Evolutionary conservation across 2,329 filamentous ascomycete genomes (phyloP).

Genomic region (Fusarium setosum): DNA sequence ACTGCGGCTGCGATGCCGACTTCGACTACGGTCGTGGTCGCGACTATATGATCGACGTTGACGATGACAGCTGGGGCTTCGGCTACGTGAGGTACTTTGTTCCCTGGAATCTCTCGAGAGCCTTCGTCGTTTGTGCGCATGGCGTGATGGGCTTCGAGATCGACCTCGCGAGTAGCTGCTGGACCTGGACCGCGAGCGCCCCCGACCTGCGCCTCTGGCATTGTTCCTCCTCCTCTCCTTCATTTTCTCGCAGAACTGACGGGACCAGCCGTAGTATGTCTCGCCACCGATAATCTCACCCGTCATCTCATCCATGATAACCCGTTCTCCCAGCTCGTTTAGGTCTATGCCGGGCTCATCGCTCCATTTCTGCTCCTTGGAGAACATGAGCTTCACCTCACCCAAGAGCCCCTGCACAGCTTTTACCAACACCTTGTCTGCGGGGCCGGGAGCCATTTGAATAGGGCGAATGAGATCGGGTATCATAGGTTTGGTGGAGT

Average conservation of each 20-base stretch:
- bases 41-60: conserved; percentile 47
- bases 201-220: conserved; percentile 38
- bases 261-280: conserved; percentile 91
- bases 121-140: conserved; percentile 45
- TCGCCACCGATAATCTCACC: conserved; percentile 74
- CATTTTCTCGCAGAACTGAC: conserved; percentile 84
- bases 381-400: conserved; percentile 77
- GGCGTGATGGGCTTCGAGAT: conserved; percentile 48
- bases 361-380: conserved; percentile 58
- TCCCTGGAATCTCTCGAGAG: conserved; percentile 38
- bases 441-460: conserved; percentile 75
- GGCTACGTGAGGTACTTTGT: conserved; percentile 40
- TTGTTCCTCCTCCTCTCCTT: conserved; percentile 62
- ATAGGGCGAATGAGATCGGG: conserved; percentile 77
- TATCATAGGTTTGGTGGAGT: conserved; percentile 80
- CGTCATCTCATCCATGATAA: conserved; percentile 73
- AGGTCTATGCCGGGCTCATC: conserved; percentile 68
- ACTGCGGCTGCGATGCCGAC: conserved; percentile 37
- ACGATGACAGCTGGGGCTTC: conserved; percentile 43
- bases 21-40: conserved; percentile 26
- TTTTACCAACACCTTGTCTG: conserved; percentile 71
- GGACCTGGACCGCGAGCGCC: conserved; percentile 49
- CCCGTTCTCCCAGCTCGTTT: conserved; percentile 79
- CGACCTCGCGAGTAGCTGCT: conserved; percentile 42
- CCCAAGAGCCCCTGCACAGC: conserved; percentile 78